phyloP scores from a whole-genome alignment of 345 rosid genomes.

The Euphorbia lathyris region DNA sequence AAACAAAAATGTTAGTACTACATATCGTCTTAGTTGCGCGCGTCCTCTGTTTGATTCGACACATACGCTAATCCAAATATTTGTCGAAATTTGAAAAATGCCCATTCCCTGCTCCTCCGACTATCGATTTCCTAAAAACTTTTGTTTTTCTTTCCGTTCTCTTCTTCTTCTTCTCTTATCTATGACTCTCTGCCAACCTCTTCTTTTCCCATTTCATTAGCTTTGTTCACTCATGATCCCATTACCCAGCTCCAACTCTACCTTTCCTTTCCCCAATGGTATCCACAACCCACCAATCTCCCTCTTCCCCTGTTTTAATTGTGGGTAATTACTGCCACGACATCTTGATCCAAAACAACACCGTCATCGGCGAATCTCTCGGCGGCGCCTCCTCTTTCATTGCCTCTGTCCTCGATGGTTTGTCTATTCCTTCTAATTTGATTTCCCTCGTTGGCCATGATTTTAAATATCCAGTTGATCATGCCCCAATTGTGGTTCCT shows the following conservation, averaged over 20 bases:
- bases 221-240: constrained; percentile 4
- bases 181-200: background rate
- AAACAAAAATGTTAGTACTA: too few relatives aligned
- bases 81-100: background rate
- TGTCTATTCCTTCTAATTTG: constrained; percentile 48
- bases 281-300: background rate
- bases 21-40: constrained; percentile 2
- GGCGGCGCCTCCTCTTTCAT: constrained; percentile 97
- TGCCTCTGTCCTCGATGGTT: constrained; percentile 52
- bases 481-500: constrained; percentile 40
- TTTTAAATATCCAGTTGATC: constrained; percentile 52
- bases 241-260: background rate
- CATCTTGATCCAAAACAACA: constrained; percentile 55
- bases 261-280: constrained; percentile 11
- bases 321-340: constrained; percentile 96
- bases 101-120: background rate
- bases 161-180: background rate
- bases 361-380: constrained; percentile 67
- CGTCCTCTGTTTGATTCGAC: constrained; percentile 12
- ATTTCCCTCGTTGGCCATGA: constrained; percentile 75
- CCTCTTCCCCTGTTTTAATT: constrained; percentile 49
- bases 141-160: background rate
- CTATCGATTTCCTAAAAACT: background rate
- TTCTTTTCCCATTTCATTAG: background rate
- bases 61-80: background rate